Evolutionary conservation across 2,329 filamentous ascomycete genomes (phyloP).

Genomic region (Ophiosphaerella narmari): DNA sequence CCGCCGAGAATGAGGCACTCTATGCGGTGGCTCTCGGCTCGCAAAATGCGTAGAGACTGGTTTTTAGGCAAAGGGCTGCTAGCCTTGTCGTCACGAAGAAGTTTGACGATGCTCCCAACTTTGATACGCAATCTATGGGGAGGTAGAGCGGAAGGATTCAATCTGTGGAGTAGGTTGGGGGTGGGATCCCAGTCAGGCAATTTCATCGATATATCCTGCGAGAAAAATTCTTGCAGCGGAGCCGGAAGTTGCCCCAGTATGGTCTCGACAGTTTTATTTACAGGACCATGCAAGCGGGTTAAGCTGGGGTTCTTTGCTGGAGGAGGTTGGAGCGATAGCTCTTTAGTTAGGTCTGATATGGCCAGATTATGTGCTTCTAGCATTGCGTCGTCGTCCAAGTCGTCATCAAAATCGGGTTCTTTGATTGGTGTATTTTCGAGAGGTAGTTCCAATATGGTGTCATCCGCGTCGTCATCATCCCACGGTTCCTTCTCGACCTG

Average conservation of each 20-base stretch:
- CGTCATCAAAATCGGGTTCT: constrained; percentile 33
- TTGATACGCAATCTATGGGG: constrained; percentile 43
- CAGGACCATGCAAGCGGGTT: constrained; percentile 36
- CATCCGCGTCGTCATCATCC: constrained; percentile 24
- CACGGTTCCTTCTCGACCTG: constrained; percentile 38
- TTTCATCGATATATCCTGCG: constrained; percentile 31
- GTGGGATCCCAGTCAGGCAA: constrained; percentile 31
- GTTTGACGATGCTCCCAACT: constrained; percentile 34
- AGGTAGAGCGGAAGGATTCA: constrained; percentile 39
- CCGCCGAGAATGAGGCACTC: constrained; percentile 42
- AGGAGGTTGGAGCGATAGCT: background rate
- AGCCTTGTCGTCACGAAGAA: constrained; percentile 34
- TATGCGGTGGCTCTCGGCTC: constrained; percentile 32
- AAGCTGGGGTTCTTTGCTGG: constrained; percentile 21
- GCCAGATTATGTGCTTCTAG: constrained; percentile 33
- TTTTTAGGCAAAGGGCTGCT: constrained; percentile 39
- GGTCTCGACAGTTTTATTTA: constrained; percentile 32
- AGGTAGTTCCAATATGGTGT: constrained; percentile 18
- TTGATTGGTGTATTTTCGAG: constrained; percentile 2
- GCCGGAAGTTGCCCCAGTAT: constrained; percentile 30
- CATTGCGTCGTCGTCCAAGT: constrained; percentile 41
- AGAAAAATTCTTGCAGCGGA: constrained; percentile 38
- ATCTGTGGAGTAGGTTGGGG: constrained; percentile 32
- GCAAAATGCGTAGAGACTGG: constrained; percentile 38
- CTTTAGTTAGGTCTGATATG: constrained; percentile 32